Conservation (phyloP, 441 rosid species). For the Adansonia gregorii region DNA sequence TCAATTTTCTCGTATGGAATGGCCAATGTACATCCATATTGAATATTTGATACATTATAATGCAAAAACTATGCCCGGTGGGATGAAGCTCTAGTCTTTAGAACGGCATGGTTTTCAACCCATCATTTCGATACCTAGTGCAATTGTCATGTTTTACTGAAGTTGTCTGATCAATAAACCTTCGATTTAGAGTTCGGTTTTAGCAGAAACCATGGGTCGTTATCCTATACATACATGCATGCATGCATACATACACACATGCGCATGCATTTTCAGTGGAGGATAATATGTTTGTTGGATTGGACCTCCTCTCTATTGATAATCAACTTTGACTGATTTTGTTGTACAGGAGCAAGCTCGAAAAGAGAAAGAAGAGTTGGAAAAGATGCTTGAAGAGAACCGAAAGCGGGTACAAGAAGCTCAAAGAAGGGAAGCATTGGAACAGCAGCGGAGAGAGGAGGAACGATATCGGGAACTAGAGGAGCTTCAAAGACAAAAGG, state of each 20-base stretch:
- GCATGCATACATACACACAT: no score
- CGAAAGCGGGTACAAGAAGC: slow-evolving; percentile 75
- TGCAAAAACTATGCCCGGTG: neutral
- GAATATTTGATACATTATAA: neutral
- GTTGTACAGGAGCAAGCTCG: slow-evolving; percentile 64
- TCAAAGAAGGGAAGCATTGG: slow-evolving; percentile 85
- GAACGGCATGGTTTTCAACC: neutral
- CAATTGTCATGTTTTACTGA: neutral
- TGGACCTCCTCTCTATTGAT: no score
- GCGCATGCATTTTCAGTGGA: neutral
- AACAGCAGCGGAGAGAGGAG: slow-evolving; percentile 82
- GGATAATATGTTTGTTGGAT: neutral
- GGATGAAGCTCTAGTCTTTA: neutral
- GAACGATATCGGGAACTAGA: slow-evolving; percentile 82
- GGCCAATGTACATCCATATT: neutral
- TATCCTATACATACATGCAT: no score
- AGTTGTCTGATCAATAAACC: neutral
- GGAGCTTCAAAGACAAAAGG: slow-evolving; percentile 79
- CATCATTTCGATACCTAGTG: neutral
- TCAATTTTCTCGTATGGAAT: neutral
- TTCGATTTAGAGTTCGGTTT: neutral
- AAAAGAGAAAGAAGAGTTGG: slow-evolving; percentile 72
- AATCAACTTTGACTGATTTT: slow-evolving; percentile 14
- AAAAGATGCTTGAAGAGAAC: slow-evolving; percentile 80
- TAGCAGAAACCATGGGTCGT: neutral